A percentile compares a stretch with the other conserved stretches of the same genome.
Conservation (phyloP, 1,284 basidiomycete species). For the Cutaneotrichosporon spelunceum region DNA sequence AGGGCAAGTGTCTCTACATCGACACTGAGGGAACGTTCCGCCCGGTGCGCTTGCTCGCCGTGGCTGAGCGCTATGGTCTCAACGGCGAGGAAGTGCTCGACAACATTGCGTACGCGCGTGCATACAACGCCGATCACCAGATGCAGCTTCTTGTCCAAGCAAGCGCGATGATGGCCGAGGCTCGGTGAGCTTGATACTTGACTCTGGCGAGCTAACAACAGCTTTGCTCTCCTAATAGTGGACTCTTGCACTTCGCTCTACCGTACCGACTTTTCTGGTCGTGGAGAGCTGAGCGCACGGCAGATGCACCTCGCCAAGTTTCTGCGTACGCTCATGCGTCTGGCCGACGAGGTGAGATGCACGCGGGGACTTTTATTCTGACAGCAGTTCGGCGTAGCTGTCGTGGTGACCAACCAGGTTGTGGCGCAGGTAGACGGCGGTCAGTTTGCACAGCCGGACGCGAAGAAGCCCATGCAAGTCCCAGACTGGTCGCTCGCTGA, state of each 20-base stretch:
- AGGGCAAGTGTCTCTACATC: conserved; percentile 98
- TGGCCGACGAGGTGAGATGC: conserved; percentile 83
- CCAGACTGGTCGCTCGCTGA: conserved; percentile 15
- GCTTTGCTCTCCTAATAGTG: conserved; percentile 93
- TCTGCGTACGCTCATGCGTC: conserved; percentile 81
- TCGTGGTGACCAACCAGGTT: conserved; percentile 97
- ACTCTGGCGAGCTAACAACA: conserved; percentile 42
- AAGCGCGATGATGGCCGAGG: conserved; percentile 95
- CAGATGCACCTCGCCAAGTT: conserved; percentile 98
- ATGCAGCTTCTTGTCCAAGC: conserved; percentile 84
- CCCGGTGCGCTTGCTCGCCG: conserved; percentile 87
- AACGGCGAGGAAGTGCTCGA: conserved; percentile 97
- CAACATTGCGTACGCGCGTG: conserved; percentile 96
- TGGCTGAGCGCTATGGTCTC: conserved; percentile 91
- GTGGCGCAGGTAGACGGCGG: conserved; percentile 95
- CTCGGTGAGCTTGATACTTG: conserved; percentile 65
- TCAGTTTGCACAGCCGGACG: conserved; percentile 74
- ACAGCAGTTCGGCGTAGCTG: conserved; percentile 86
- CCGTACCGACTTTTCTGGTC: conserved; percentile 91
- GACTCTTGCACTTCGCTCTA: conserved; percentile 97
- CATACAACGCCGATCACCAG: conserved; percentile 99
- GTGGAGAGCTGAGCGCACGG: conserved; percentile 90
- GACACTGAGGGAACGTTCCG: conserved; percentile 99
- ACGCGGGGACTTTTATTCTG: not conserved
- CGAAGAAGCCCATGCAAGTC: conserved; percentile 81